phyloP scores from a whole-genome alignment of 306 rosid species.

The Erythrophleum fordii region DNA sequence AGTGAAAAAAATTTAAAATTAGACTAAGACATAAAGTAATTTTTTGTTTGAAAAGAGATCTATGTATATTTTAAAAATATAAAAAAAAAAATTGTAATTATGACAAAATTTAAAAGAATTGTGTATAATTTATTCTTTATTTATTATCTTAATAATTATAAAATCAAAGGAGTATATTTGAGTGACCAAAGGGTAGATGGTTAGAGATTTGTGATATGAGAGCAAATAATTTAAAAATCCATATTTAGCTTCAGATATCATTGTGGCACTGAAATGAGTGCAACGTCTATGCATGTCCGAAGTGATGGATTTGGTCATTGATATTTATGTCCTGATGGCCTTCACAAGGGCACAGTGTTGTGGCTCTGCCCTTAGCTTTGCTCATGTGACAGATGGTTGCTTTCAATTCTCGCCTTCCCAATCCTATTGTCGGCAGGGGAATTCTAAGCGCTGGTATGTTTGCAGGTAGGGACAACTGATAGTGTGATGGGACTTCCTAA shows the following conservation, averaged over 20 bases:
- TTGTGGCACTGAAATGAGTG: neutral
- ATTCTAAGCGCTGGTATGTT: constrained; percentile 37
- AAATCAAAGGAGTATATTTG: no score
- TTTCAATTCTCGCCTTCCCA: constrained; percentile 3
- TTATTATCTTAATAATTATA: no score
- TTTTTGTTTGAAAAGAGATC: no score
- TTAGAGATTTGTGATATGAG: no score
- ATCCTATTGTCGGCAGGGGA: neutral
- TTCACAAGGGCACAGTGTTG: constrained; percentile 17
- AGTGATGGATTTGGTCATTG: constrained; percentile 2
- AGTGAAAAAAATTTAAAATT: no score
- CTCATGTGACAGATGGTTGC: constrained; percentile 5
- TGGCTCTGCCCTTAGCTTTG: neutral
- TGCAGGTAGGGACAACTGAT: constrained; percentile 93
- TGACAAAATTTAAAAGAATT: no score
- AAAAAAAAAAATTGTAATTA: no score
- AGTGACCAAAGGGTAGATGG: no score
- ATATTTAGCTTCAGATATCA: constrained; percentile 11
- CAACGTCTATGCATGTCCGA: constrained; percentile 7
- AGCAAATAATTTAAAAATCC: constrained; percentile 24
- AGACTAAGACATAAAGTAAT: no score
- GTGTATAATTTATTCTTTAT: no score
- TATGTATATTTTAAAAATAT: no score
- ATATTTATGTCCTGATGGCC: constrained; percentile 1
- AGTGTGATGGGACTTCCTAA: constrained; percentile 98